Conservation (phyloP, 129 eudicot species). For the Glebionis coronaria region DNA sequence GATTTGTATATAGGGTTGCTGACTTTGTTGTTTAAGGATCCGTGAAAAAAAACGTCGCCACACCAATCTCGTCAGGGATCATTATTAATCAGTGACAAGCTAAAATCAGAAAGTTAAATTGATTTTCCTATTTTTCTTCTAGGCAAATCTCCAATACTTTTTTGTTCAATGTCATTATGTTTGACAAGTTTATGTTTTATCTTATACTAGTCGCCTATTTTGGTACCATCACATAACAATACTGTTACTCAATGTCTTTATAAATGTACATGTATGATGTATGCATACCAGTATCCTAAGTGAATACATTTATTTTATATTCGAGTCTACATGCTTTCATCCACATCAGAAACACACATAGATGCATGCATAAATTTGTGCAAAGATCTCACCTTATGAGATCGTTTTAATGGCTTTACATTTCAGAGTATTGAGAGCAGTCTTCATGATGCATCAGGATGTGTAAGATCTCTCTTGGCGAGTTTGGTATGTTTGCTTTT, state of each 20-base stretch:
- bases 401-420: constrained; percentile 11
- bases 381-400: neutral
- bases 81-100: neutral
- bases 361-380: no score
- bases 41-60: constrained; percentile 8
- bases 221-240: no score
- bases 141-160: neutral
- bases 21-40: neutral
- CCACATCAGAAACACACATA: no score
- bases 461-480: constrained; percentile 71
- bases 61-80: neutral
- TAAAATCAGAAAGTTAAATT: constrained; percentile 3
- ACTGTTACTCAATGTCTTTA: no score
- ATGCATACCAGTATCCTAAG: constrained; percentile 2
- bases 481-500: constrained; percentile 57
- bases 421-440: constrained; percentile 80
- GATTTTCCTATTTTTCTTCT: neutral
- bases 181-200: constrained; percentile 7
- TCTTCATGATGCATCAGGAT: constrained; percentile 66
- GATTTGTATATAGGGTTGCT: neutral
- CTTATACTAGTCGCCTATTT: constrained; percentile 3
- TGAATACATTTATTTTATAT: neutral
- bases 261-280: no score
- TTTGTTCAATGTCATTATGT: constrained; percentile 12
- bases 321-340: neutral